Conservation (phyloP, 2,329 filamentous ascomycete genomes). For the Chaetomiaceae sp. region DNA sequence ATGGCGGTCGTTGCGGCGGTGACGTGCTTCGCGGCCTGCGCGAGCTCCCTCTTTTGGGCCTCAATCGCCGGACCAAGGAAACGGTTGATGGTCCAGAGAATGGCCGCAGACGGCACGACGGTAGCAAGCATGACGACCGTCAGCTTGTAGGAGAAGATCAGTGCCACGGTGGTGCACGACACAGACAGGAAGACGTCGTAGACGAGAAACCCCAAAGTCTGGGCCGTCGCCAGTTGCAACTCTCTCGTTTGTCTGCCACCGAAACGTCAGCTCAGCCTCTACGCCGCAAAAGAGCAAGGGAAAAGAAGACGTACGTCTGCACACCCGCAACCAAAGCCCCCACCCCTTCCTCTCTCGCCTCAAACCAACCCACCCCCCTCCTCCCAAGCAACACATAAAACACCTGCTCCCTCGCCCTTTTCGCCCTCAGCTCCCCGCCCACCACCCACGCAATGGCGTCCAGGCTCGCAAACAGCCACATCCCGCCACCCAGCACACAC, state of each 20-base stretch:
- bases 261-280: not conserved
- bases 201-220: slow-evolving; percentile 66
- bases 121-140: slow-evolving; percentile 72
- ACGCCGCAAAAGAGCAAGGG: not conserved
- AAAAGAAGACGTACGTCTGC: slow-evolving; percentile 57
- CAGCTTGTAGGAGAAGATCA: slow-evolving; percentile 77
- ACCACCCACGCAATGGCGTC: slow-evolving; percentile 67
- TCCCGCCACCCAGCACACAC: slow-evolving; percentile 53
- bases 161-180: slow-evolving; percentile 62
- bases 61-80: slow-evolving; percentile 61
- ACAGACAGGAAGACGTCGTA: slow-evolving; percentile 59
- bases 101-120: slow-evolving; percentile 58
- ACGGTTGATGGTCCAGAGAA: slow-evolving; percentile 55
- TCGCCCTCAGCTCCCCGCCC: slow-evolving; percentile 77
- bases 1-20: slow-evolving; percentile 67
- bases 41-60: slow-evolving; percentile 61
- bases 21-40: slow-evolving; percentile 63
- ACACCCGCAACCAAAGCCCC: slow-evolving; percentile 64
- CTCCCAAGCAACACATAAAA: slow-evolving; percentile 63
- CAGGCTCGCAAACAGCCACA: slow-evolving; percentile 60
- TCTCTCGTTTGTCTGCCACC: slow-evolving; percentile 67
- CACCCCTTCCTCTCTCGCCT: slow-evolving; percentile 63
- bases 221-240: slow-evolving; percentile 71
- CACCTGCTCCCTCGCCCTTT: slow-evolving; percentile 54
- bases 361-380: slow-evolving; percentile 78